A percentile compares a stretch with the other conserved stretches of the same genome.
Conservation (phyloP, 768 basidiomycete species). For the Amanita rubescens region DNA sequence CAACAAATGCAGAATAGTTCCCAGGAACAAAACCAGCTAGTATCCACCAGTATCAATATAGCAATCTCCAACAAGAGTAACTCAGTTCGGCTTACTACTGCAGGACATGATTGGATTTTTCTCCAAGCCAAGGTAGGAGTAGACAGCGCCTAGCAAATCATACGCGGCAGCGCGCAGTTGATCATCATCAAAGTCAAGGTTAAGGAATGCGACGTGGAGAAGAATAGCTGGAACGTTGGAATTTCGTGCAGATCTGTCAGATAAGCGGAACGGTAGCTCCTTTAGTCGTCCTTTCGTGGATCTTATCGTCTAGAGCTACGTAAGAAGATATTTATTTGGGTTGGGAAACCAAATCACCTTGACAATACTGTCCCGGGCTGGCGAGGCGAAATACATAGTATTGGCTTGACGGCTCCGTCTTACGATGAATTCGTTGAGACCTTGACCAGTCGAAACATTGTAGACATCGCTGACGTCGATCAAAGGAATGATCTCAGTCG, state of each 20-base stretch:
- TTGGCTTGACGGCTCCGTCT: conserved; percentile 62
- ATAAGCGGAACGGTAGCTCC: conserved; percentile 40
- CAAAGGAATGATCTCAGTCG: conserved; percentile 75
- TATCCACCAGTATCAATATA: neutral
- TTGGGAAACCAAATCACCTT: conserved; percentile 38
- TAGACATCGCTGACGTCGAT: conserved; percentile 83
- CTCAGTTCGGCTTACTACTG: conserved; percentile 38
- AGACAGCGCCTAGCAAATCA: conserved; percentile 71
- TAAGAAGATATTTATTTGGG: neutral
- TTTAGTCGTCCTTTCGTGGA: conserved; percentile 67
- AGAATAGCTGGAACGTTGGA: conserved; percentile 82
- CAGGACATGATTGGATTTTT: conserved; percentile 62
- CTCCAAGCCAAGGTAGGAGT: conserved; percentile 71
- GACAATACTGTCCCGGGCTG: conserved; percentile 60
- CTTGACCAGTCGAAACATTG: conserved; percentile 70
- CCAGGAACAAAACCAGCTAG: conserved; percentile 67
- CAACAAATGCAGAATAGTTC: conserved; percentile 53
- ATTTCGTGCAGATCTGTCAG: conserved; percentile 67
- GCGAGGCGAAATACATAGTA: conserved; percentile 72
- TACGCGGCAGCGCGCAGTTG: conserved; percentile 74
- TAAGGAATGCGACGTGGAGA: conserved; percentile 81
- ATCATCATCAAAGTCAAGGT: conserved; percentile 66
- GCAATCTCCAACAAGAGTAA: neutral
- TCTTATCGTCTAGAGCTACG: conserved; percentile 49
- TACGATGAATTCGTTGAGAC: conserved; percentile 73